Evolutionary conservation across 768 basidiomycete species (phyloP), one percentile per base, ranked within the genome.

Genomic region (Rhodotorula kratochvilovae): DNA sequence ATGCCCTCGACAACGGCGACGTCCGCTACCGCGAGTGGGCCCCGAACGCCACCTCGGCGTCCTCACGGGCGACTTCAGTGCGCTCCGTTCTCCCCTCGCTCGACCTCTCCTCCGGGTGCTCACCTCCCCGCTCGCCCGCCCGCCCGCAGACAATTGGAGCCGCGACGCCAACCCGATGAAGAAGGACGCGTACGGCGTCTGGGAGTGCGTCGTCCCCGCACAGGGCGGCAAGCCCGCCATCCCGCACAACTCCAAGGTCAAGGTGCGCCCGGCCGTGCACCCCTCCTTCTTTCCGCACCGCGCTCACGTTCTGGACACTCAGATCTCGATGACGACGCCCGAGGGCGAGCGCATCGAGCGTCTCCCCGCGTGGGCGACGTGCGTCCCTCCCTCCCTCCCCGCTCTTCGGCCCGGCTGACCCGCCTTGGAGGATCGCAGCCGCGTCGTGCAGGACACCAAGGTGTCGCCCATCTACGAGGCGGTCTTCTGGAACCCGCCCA

Each of bases 401-500:
- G 6, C n/a, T 16, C 10, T 15, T 42, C 39, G 16, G 25, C 7
- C 29, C 8, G 2, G n/a, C 29, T 42, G 42, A 16, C 58, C 7
- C 11, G 17, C 19, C n/a, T 35, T n/a, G 27, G n/a, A 17, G 48
- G 7, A 21, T 12, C 27, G 5, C 72, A 77, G 76, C 67, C 90
- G 95, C 71, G 95, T 98, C 71, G 97, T 95, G 10, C 96, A 99
- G 80, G 92, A 99, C 79, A 82, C 98, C 67, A 79, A 82, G 59
- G 86, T 91, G 54, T 98, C 96, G 27, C 90, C 92, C 23, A 85
- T 90, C 12, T 99, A 95, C 80, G 96, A 99, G 71, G 91, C 92
- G 29, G 88, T 91, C n/a, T 96, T 99, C 82, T 99, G 96, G 96
- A 97, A 98, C 80, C 96, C 96, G 2, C 88, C 91, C 29, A 25